Conservation (phyloP, 257 asterid species). For the Schizonepeta tenuifolia region DNA sequence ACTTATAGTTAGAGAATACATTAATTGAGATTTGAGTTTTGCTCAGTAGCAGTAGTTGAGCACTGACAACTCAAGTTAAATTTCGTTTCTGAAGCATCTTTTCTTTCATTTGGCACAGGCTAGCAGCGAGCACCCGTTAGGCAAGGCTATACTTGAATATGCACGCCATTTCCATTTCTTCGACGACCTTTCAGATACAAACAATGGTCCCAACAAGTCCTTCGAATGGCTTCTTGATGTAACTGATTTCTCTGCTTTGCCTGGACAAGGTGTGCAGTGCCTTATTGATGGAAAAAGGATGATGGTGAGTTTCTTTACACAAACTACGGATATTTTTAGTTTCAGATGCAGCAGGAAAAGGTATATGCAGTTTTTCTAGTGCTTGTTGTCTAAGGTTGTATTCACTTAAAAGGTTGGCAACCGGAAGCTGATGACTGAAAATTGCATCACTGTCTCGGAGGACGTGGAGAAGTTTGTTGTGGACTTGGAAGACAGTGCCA, state of each 20-base stretch:
- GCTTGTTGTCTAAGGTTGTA: conserved; percentile 24
- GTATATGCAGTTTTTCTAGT: neutral
- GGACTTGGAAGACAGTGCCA: conserved; percentile 87
- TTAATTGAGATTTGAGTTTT: neutral
- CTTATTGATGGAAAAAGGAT: conserved; percentile 57
- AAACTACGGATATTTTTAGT: neutral
- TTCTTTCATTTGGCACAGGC: conserved; percentile 54
- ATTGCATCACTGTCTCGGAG: conserved; percentile 50
- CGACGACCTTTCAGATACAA: conserved; percentile 53
- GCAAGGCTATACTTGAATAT: conserved; percentile 78
- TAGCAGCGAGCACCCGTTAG: conserved; percentile 94
- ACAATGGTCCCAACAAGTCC: conserved; percentile 49
- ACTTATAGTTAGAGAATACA: neutral
- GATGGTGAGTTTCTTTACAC: conserved; percentile 56
- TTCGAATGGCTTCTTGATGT: conserved; percentile 83
- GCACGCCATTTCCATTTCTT: conserved; percentile 92
- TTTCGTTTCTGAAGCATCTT: neutral
- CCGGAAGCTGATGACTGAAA: conserved; percentile 74
- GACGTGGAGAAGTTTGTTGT: conserved; percentile 71
- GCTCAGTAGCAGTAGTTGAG: neutral
- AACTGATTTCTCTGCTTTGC: conserved; percentile 77
- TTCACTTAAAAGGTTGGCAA: conserved; percentile 70
- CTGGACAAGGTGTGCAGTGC: conserved; percentile 92
- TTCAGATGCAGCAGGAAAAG: neutral
- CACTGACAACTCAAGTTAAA: conserved; percentile 1